A percentile compares a stretch with the other conserved stretches of the same genome.
Conservation (phyloP, 2,329 filamentous ascomycete species). For the Hypoxylon sp. region DNA sequence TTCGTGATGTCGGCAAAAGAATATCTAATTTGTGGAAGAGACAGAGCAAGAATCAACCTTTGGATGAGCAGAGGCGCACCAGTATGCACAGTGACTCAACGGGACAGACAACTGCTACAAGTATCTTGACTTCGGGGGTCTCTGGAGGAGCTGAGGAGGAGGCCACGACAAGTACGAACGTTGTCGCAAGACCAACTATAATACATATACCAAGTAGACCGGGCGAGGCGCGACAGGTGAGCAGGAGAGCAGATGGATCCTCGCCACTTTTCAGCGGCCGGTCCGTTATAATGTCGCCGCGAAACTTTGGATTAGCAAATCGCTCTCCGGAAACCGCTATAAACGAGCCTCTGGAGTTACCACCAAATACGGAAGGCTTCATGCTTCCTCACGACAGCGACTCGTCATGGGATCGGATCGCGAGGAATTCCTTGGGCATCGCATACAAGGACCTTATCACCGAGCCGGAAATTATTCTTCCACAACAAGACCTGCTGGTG, state of each 20-base stretch:
- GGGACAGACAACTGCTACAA: constrained; percentile 51
- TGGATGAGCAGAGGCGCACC: constrained; percentile 45
- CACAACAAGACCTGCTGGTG: constrained; percentile 16
- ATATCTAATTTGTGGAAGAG: constrained; percentile 52
- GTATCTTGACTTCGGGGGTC: constrained; percentile 52
- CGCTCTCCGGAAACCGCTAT: constrained; percentile 23
- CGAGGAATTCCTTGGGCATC: constrained; percentile 52
- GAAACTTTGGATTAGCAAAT: constrained; percentile 43
- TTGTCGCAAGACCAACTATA: constrained; percentile 52
- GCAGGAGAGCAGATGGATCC: constrained; percentile 48
- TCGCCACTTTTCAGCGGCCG: constrained; percentile 51
- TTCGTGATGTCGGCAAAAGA: constrained; percentile 45
- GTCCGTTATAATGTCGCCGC: constrained; percentile 47
- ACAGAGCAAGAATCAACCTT: constrained; percentile 37
- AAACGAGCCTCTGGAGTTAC: constrained; percentile 29
- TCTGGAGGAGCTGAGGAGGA: constrained; percentile 49
- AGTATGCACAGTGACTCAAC: constrained; percentile 50
- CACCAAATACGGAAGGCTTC: constrained; percentile 29
- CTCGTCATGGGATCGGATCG: constrained; percentile 48
- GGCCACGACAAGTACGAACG: constrained; percentile 48
- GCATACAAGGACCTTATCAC: constrained; percentile 49
- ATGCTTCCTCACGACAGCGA: constrained; percentile 41
- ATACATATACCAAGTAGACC: constrained; percentile 54
- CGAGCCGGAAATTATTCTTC: constrained; percentile 25
- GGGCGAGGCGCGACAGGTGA: constrained; percentile 51